Evolutionary conservation across 1,284 basidiomycete genomes (phyloP), one percentile per base, ranked within the genome.

Genomic region (Erythrobasidium hasegawianum): DNA sequence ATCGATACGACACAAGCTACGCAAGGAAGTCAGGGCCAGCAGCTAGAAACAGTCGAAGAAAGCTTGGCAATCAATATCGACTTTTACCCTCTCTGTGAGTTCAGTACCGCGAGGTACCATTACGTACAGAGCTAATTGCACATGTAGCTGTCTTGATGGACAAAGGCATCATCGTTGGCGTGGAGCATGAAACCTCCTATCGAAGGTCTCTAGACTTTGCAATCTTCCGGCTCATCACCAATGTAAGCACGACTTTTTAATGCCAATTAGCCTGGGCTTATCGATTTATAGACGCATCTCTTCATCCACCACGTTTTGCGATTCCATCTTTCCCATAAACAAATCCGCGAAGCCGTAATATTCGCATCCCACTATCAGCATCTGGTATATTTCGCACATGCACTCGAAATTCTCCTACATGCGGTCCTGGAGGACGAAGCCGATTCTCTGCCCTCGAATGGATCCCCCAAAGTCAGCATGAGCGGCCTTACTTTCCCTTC

Each of bases 81-180:
- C 72, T 97, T 97, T 74, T 97, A 98, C 75, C 95, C 95, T 0
- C 78, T 98, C 2, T 96, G 93, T 94, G 73, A 80, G 91, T 24
- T 47, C 43, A 7, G n/a, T n/a, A n/a, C n/a, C n/a, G n/a, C n/a
- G n/a, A n/a, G n/a, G n/a, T n/a, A n/a, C n/a, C n/a, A n/a, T n/a
- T n/a, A n/a, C n/a, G n/a, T n/a, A n/a, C n/a, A n/a, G n/a, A n/a
- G n/a, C n/a, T n/a, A n/a, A n/a, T n/a, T n/a, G n/a, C n/a, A n/a
- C n/a, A n/a, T 49, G 13, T 70, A 95, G 92, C 93, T 68, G 91
- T 96, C 4, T 82, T 98, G 20, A 95, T 98, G 89, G 93, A 97
- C 76, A 97, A 97, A 76, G 96, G 94, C 0, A 96, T 98, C 72
- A 90, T 99, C 70, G 93, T 98, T 64, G 96, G 95, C 8, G 90